Evolutionary conservation across 345 rosid species (phyloP), one percentile per base, ranked within the genome.

Genomic region (Arabis alpina): DNA sequence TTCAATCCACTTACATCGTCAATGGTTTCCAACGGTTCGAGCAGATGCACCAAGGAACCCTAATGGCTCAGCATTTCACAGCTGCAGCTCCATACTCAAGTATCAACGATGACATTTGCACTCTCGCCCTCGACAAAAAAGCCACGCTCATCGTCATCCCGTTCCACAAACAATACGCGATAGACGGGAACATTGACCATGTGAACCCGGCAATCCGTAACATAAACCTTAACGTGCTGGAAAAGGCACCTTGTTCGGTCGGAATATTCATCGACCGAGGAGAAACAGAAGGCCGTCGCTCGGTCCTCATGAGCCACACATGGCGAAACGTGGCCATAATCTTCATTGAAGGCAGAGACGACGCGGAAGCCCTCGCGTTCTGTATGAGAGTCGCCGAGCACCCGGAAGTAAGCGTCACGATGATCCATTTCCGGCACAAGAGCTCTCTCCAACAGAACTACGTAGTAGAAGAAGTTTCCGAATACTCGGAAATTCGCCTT

Each of bases 31-130:
- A 64, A 51, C 71, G 72, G 16, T 77, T 79, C 25, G 86, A 87
- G 58, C 63, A 73, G 16, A 58, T 57, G 6, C 24, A 76, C 65
- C 79, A 66, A 59, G 82, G 78, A n/a, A 44, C 58, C 27, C 15
- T 80, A 15, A 70, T 67, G 61, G 73, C 83, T 56, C 86, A 79
- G 19, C 74, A 79, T 64, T 85, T 78, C 67, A 81, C 79, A 47
- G 88, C 85, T 39, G 67, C 85, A 12, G 77, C 90, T 10, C 90
- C 93, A 3, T 77, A 72, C 54, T 66, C 79, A 3, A 78, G 84
- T 11, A 82, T 85, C 68, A 84, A 87, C 39, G 80, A 87, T 6
- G 87, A 85, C 10, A 77, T 87, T 14, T 85, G 90, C 75, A 82
- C 86, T 48, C 74, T 87, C 7, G 87, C 93, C 0, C 55, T 81